Conservation (phyloP, 164 flowering plant species). For the Pachysandra terminalis region DNA sequence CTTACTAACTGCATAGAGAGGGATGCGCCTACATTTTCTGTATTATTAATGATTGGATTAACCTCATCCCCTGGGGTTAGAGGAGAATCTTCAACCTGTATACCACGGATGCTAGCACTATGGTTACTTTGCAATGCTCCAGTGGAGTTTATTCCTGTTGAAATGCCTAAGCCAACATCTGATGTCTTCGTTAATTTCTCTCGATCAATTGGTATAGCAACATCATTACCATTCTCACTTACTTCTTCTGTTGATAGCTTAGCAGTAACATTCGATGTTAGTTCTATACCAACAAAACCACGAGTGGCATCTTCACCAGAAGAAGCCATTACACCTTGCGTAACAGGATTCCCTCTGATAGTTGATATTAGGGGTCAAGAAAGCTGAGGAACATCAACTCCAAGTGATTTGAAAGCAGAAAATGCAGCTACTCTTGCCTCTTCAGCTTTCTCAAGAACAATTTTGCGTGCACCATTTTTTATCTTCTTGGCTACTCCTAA, state of each 20-base stretch:
- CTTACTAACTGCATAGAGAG: constrained; percentile 10
- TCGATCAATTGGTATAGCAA: constrained; percentile 20
- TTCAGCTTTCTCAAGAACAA: constrained; percentile 95
- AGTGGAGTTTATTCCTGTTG: constrained; percentile 20
- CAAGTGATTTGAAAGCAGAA: constrained; percentile 90
- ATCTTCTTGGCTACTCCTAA: constrained; percentile 92
- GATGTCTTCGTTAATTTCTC: constrained; percentile 17
- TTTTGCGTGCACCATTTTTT: constrained; percentile 88
- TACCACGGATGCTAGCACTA: constrained; percentile 13
- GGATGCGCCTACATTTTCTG: constrained; percentile 11
- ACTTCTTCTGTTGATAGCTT: constrained; percentile 14
- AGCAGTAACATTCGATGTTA: constrained; percentile 14
- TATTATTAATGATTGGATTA: constrained; percentile 9
- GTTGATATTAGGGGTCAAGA: constrained; percentile 39
- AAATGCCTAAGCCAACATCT: constrained; percentile 15
- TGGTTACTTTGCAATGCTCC: constrained; percentile 13
- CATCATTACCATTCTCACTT: constrained; percentile 11
- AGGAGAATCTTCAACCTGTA: constrained; percentile 16
- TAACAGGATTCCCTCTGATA: constrained; percentile 16
- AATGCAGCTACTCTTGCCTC: constrained; percentile 94
- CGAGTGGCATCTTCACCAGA: constrained; percentile 36
- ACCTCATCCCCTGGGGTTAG: constrained; percentile 6
- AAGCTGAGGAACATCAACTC: constrained; percentile 59
- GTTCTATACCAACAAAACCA: constrained; percentile 22
- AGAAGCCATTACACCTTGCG: constrained; percentile 29